phyloP scores from a whole-genome alignment of 2,329 filamentous ascomycete species.

The Apiospora hydei region DNA sequence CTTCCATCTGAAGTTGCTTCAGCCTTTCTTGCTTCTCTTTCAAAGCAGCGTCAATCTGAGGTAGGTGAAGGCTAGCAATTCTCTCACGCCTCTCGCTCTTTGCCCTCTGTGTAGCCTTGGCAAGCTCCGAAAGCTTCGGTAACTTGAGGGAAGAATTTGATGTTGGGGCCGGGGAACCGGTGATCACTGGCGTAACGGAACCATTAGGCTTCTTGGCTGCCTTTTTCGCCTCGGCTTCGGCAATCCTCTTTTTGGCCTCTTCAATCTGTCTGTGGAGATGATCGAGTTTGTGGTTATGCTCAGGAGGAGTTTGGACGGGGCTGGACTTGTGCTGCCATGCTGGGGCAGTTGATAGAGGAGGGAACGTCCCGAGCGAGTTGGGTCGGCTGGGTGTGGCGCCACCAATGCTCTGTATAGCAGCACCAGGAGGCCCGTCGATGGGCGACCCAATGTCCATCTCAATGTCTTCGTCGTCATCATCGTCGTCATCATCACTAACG shows the following conservation, averaged over 20 bases:
- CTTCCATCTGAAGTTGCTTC: slow-evolving; percentile 53
- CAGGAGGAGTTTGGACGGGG: slow-evolving; percentile 46
- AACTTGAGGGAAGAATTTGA: slow-evolving; percentile 28
- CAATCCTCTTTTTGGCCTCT: slow-evolving; percentile 65
- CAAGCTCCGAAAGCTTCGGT: slow-evolving; percentile 29
- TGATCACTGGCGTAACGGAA: slow-evolving; percentile 34
- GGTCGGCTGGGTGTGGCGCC: slow-evolving; percentile 43
- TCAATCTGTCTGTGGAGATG: slow-evolving; percentile 59
- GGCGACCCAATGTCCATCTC: slow-evolving; percentile 72
- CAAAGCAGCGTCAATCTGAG: slow-evolving; percentile 47
- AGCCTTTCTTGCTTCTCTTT: slow-evolving; percentile 57
- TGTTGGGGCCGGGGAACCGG: slow-evolving; percentile 32
- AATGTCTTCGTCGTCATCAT: slow-evolving; percentile 76
- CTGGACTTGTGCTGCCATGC: slow-evolving; percentile 50
- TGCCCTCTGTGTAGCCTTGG: slow-evolving; percentile 25
- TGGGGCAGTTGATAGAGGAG: slow-evolving; percentile 49
- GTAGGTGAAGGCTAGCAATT: slow-evolving; percentile 48
- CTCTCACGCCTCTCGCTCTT: slow-evolving; percentile 40
- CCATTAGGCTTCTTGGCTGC: slow-evolving; percentile 35
- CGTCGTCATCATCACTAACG: slow-evolving; percentile 80
- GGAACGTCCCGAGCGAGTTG: slow-evolving; percentile 53
- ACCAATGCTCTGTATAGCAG: slow-evolving; percentile 42
- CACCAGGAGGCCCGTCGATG: slow-evolving; percentile 47
- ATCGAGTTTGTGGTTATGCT: slow-evolving; percentile 38
- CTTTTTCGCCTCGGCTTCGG: slow-evolving; percentile 64